Evolutionary conservation across 2,329 filamentous ascomycete species (phyloP).

Genomic region (Diaporthe sp.): DNA sequence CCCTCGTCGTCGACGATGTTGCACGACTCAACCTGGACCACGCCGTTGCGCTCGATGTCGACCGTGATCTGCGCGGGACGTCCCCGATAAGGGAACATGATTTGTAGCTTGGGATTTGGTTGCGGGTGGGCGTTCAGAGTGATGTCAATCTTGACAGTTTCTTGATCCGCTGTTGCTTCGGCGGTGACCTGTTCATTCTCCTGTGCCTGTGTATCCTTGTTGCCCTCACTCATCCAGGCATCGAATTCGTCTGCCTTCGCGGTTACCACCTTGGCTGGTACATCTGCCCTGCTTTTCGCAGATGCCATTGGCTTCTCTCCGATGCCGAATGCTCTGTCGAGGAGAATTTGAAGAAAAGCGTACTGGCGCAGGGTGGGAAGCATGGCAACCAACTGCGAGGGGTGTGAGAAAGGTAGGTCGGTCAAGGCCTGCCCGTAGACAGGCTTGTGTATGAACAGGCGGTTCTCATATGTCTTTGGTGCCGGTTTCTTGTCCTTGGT

Average conservation of each 20-base stretch:
- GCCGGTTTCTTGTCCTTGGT: conserved; percentile 48
- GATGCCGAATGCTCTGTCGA: conserved; percentile 72
- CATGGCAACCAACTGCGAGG: conserved; percentile 80
- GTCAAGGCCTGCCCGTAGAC: conserved; percentile 78
- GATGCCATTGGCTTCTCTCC: conserved; percentile 47
- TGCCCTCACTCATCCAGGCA: conserved; percentile 35
- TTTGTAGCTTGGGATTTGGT: conserved; percentile 62
- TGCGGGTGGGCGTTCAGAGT: conserved; percentile 62
- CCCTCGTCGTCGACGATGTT: conserved; percentile 60
- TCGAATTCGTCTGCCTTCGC: conserved; percentile 40
- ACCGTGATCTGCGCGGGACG: conserved; percentile 68
- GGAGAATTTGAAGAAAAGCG: conserved; percentile 75
- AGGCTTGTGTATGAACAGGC: conserved; percentile 78
- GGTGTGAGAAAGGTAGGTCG: conserved; percentile 82
- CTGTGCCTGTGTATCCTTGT: conserved; percentile 43
- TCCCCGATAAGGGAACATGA: conserved; percentile 67
- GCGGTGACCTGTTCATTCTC: conserved; percentile 27
- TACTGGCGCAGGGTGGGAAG: conserved; percentile 84
- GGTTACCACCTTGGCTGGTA: conserved; percentile 39
- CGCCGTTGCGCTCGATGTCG: conserved; percentile 71
- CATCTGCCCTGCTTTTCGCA: conserved; percentile 37
- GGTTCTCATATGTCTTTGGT: conserved; percentile 66
- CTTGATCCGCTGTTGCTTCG: conserved; percentile 36
- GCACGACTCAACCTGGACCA: conserved; percentile 70
- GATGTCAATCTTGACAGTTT: conserved; percentile 61